Conservation (phyloP, 23 red algal species). For the Gracilaria caudata region DNA sequence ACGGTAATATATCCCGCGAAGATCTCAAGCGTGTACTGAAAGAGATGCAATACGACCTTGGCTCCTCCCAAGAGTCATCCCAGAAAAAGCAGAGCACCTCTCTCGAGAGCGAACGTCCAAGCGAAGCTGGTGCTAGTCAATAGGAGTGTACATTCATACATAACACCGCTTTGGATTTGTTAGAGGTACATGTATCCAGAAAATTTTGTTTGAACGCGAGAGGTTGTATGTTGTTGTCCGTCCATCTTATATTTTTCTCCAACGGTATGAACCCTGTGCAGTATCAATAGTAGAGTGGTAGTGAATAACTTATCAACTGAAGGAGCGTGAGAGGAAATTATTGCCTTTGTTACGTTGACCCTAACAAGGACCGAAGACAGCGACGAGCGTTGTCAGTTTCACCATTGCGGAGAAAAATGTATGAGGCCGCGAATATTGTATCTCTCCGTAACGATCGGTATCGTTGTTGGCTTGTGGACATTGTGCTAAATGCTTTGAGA, state of each 20-base stretch:
- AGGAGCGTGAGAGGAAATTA: background rate
- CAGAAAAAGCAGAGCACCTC: slow-evolving; percentile 18
- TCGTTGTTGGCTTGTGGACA: slow-evolving; percentile 1
- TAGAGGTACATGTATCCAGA: background rate
- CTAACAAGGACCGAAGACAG: slow-evolving; percentile 27
- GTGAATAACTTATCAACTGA: slow-evolving; percentile 31
- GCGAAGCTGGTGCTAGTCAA: slow-evolving; percentile 21
- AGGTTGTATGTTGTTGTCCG: background rate
- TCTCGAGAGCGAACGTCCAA: slow-evolving; percentile 14
- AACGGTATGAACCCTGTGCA: slow-evolving; percentile 14
- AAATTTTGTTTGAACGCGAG: background rate
- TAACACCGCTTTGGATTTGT: background rate
- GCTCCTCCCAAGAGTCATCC: slow-evolving; percentile 32
- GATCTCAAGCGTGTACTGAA: slow-evolving; percentile 79
- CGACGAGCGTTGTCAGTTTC: slow-evolving; percentile 47
- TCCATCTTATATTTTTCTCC: slow-evolving; percentile 6
- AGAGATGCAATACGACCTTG: slow-evolving; percentile 61
- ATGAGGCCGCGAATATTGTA: slow-evolving; percentile 52
- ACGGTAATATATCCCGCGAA: slow-evolving; percentile 81
- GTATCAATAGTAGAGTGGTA: slow-evolving; percentile 6
- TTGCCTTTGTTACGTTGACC: background rate
- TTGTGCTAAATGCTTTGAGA: slow-evolving; percentile 23
- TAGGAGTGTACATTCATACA: background rate
- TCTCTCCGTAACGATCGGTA: slow-evolving; percentile 24
- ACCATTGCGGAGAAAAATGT: slow-evolving; percentile 55